Base-by-base conservation (phyloP, 805 yeast species). In the Pichia scutulata region DNA sequence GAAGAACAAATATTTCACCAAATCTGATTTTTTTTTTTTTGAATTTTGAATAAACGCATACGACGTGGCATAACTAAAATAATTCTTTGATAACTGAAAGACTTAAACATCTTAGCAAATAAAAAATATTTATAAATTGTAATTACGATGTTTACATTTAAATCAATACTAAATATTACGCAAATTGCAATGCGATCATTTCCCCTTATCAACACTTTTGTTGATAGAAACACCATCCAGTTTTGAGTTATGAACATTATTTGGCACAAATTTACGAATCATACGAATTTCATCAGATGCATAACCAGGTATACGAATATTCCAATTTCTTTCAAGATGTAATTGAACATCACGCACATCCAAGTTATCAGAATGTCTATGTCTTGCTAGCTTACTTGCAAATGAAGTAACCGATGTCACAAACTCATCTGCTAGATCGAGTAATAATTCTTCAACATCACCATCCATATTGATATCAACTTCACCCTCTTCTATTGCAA, bases 361-460 rank as follows among this genome's bases (percentile, higher is more conserved):
- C 24, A 93, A 72, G 37, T 84, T 78, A 53, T 92, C 96, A 7
- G 88, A 80, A 62, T 87, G 89, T 58, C 99, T 77, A 63, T 92
- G 97, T 65, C 93, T 93, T 22, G 99, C 98, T 56, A 93, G 73
- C 49, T 95, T 78, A 64, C 98, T 92, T 0, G 98, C 96, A 71
- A 93, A 93, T 2, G 89, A 75, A 0, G 97, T 89, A 2, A 95
- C 96, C 44, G 87, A 83, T 8, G 86, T 78, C 16, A 93, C 93
- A 63, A 93, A 93, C 63, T 93, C 98, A 67, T 93, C 99, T 0
- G 99, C 97, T 44, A 93, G 70, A 66, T 93, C 99, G 42, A 93
- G 72, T 36, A 93, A 70, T 39, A 93, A 70, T 58, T 92, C 98
- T 66, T 90, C 97, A 18, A 89, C 96, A 67, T 93, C 97, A 25